Base-by-base conservation (phyloP, 768 basidiomycete species). In the Termitomyces eurrhizus region DNA sequence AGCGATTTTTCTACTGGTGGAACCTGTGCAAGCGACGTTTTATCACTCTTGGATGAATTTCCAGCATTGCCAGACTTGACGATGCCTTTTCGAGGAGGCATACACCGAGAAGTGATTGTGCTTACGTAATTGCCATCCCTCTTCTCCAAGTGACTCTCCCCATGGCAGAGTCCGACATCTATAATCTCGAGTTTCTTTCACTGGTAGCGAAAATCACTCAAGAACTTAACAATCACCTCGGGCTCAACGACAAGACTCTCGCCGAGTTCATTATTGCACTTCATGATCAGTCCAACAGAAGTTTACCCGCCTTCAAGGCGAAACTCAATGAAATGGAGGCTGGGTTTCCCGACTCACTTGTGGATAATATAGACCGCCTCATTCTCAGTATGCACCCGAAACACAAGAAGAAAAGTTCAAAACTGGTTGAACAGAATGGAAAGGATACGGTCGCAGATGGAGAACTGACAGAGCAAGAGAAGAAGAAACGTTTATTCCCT, bases 301-400 rank as follows among this genome's bases (percentile, higher is more conserved):
- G 85, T 63, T 79, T 94, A 54, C 77, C 80, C 7, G 84, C 86
- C 51, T 99, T 98, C 83, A 92, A 93, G 76, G 70, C 74, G 52
- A 89, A 91, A 71, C 83, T 98, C 49, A 80, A 81, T 57, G 87
- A 89, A 61, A 78, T 83, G 61, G 93, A 87, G 24, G 91, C 92
- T 21, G 86, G 85, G 64, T 95, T 98, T 68, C 89, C 94, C 4
- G 92, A 92, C 63, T 92, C 92, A 32, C 92, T 98, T 70, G 76
- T 96, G 60, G 90, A 95, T 72, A 95, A 89, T 69, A 84, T 98
- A 37, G 96, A 99, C 77, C 90, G 97, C 21, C 84, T 98, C 56
- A 93, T 99, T 66, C 83, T 97, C 57, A 92, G 84, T 59, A 85
- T 98, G 81, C 96, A 99, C 67, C 97, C 96, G 1, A 97, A 94